These are phyloP conservation scores for Cercospora nicotianae DNA, from an alignment of 2,329 filamentous ascomycete species.

Conservation along the genomic window DNA sequence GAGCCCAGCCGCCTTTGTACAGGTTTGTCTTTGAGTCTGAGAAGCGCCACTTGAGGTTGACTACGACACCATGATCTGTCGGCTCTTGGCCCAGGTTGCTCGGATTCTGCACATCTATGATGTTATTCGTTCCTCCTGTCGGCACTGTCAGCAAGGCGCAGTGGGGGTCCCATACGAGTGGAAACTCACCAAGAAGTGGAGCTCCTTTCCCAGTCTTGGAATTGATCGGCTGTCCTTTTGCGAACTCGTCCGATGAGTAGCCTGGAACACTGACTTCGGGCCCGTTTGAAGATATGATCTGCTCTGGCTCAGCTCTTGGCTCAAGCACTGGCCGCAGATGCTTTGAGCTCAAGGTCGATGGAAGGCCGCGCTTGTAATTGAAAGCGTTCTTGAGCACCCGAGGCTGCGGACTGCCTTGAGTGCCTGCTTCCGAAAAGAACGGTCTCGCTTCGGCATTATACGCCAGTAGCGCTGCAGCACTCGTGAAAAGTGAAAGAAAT, in stretches of 20 bases:
- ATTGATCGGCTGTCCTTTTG: not conserved
- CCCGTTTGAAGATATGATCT: not conserved
- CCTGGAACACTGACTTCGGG: not conserved
- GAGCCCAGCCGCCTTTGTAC: not conserved
- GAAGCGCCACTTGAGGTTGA: not conserved
- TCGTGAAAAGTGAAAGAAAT: not conserved
- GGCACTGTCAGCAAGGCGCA: not conserved
- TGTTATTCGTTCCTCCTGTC: not conserved
- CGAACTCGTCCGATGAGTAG: not conserved
- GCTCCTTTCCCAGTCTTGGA: not conserved
- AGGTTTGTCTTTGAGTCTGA: not conserved
- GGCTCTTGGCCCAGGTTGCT: not conserved
- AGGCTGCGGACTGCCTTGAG: not conserved
- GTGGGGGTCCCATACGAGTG: not conserved
- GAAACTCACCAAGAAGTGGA: not conserved
- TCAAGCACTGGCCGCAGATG: not conserved
- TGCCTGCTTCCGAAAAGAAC: not conserved
- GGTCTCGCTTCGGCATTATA: not conserved
- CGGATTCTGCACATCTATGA: not conserved
- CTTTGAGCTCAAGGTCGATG: not conserved
- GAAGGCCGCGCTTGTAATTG: not conserved
- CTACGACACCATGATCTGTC: not conserved
- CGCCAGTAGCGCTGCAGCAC: not conserved
- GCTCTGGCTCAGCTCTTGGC: not conserved
- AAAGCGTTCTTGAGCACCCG: not conserved